Base-by-base conservation (phyloP, 192 early-diverging fungal species). In the Entomortierella lignicola region DNA sequence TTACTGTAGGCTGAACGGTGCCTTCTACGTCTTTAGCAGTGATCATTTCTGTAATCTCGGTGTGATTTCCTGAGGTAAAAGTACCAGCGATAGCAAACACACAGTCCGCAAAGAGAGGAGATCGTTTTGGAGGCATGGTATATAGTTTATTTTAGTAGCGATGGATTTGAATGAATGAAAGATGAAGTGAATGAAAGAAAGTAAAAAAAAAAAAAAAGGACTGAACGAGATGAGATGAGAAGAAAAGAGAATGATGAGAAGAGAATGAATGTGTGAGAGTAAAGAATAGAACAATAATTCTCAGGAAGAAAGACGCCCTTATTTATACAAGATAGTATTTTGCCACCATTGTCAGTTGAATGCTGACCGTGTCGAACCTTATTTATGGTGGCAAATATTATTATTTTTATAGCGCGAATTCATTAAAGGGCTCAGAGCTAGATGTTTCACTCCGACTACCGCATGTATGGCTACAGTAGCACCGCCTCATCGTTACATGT, bases 71-170 rank as follows among this genome's bases (percentile, higher is more conserved):
- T 3, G 55, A 34, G 15, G n/a, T n/a, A n/a, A 37, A 50, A 23
- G 50, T 55, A 1, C 75, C 75, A 12, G 75, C 47, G 34, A 70
- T 37, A n/a, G 60, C 26, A 50, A 79, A 39, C 4, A 64, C 48
- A 47, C 67, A 70, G 31, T 55, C 67, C 12, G 37, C 12, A 29
- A 79, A 66, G 47, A 65, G 11, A n/a, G 73, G 73, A 34, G 13
- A 60, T 48, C 63, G 60, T 66, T 79, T 79, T 32, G 75, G 75
- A 30, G 75, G 75, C 75, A 79, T 79, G 11, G 17, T 54, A 43
- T 29, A 1, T 4, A 59, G 11, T 25, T 11, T n/a, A 21, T 18
- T 54, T 54, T 23, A 23, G 4, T 21, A 23, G 8, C n/a, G n/a
- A 17, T 21, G 44, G 15, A 59, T 15, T 21, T 42, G 59, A 6